Percentiles rank a stretch among this genome's conserved stretches.
Conservation (phyloP, 176 grass and related monocot genomes). For the Carex parvula region DNA sequence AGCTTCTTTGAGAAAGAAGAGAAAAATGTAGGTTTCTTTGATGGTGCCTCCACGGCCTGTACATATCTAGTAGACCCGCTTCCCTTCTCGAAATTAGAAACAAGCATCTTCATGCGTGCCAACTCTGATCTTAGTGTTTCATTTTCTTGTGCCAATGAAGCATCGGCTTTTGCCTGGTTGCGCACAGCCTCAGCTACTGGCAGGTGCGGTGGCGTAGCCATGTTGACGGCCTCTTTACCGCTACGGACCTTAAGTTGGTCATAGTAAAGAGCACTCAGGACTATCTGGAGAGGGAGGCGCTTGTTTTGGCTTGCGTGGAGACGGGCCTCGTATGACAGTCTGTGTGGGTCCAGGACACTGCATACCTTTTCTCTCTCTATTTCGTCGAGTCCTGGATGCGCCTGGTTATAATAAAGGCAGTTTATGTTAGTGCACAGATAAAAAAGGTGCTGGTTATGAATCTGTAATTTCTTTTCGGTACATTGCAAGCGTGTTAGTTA, state of each 20-base stretch:
- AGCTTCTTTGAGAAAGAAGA: slow-evolving; percentile 61
- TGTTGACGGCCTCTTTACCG: neutral
- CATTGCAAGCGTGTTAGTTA: neutral
- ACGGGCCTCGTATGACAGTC: slow-evolving; percentile 62
- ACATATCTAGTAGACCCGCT: slow-evolving; percentile 19
- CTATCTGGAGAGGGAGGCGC: slow-evolving; percentile 60
- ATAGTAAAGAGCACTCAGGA: slow-evolving; percentile 71
- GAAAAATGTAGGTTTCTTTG: slow-evolving; percentile 54
- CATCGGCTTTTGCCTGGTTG: slow-evolving; percentile 42
- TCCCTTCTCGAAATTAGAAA: slow-evolving; percentile 42
- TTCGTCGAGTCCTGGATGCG: slow-evolving; percentile 60
- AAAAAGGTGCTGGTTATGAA: neutral
- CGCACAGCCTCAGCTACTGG: slow-evolving; percentile 15
- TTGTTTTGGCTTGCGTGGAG: slow-evolving; percentile 80
- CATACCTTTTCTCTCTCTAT: slow-evolving; percentile 86
- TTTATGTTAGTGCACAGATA: neutral
- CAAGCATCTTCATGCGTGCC: slow-evolving; percentile 43
- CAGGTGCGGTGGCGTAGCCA: neutral
- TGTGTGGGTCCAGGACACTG: slow-evolving; percentile 78
- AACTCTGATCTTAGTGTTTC: slow-evolving; percentile 56
- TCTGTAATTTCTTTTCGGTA: neutral
- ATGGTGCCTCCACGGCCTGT: slow-evolving; percentile 2
- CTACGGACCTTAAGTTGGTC: slow-evolving; percentile 75
- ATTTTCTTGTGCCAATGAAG: slow-evolving; percentile 64
- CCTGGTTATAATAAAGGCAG: slow-evolving; percentile 21